Base-by-base conservation (phyloP, 2,329 filamentous ascomycete species). In the Botryotinia calthae region DNA sequence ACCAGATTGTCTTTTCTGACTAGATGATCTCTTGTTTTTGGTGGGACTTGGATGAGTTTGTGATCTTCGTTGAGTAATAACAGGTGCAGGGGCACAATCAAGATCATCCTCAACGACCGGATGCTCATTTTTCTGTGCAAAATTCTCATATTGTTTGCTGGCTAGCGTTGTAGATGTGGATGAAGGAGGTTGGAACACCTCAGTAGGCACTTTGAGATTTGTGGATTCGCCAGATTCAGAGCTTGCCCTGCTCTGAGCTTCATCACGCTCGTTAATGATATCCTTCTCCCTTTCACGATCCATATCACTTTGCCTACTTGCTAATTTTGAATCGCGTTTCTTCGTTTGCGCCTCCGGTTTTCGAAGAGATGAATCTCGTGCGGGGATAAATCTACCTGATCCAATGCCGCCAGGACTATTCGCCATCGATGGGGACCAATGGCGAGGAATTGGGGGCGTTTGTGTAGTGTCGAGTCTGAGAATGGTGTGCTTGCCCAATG, bases 1-100 rank as follows among this genome's bases (percentile, higher is more conserved):
- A 12, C 85, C 84, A 0, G 87, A 87, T 54, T 82, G 82, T 67
- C 84, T 85, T 64, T 76, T 79, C 54, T 79, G 76, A 63, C 74
- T 78, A 46, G 75, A 76, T 28, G 79, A 74, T 63, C 77, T 73
- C 67, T 76, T 62, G 42, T 72, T 69, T 69, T 72, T 76, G 74
- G 87, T 86, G 1, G 82, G 79, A 75, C 84, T 87, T 31, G 74
- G 59, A 10, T 42, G 44, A 37, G 9, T 70, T 61, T 77, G 86
- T 81, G 75, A 79, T 84, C 86, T 79, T 25, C 89, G 86, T 75
- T 91, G 91, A 25, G 89, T 86, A 12, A 94, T 86, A 1, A 90
- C 86, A 0, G 92, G 91, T 28, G 89, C 91, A 1, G 92, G 91
- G 0, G 92, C 92, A 22, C 89, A 89, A 28, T 93, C 90, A 34